Evolutionary conservation across 1,284 basidiomycete species (phyloP).

Genomic region (Malassezia dermatis): DNA sequence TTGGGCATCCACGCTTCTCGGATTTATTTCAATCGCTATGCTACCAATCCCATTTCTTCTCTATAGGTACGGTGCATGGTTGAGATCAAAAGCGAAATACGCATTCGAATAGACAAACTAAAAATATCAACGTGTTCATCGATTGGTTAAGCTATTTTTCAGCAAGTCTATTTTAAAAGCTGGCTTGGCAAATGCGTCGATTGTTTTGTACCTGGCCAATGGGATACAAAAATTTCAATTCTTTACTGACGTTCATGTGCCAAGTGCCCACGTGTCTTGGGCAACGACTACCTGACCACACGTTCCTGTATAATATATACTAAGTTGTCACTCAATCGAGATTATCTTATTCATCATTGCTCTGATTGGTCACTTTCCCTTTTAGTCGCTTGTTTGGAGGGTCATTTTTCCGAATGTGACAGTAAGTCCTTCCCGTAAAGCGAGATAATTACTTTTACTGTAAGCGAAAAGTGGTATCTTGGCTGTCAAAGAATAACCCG

Average conservation of each 20-base stretch:
- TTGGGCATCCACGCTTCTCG: constrained; percentile 63
- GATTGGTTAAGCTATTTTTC: neutral
- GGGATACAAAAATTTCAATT: neutral
- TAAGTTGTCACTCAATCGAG: neutral
- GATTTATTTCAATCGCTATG: constrained; percentile 60
- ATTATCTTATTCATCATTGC: neutral
- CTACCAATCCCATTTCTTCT: constrained; percentile 58
- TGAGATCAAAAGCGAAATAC: constrained; percentile 10
- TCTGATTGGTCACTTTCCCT: neutral
- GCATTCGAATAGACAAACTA: neutral
- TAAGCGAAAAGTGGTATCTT: neutral
- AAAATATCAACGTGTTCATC: neutral
- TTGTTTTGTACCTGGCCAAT: neutral
- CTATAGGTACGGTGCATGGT: constrained; percentile 49
- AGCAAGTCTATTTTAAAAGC: neutral
- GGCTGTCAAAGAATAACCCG: neutral
- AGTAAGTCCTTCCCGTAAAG: neutral
- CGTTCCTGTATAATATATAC: neutral
- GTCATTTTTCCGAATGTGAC: neutral
- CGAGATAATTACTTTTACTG: neutral
- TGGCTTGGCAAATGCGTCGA: neutral
- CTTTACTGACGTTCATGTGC: neutral
- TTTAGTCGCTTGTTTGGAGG: neutral
- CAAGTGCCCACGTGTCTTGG: neutral
- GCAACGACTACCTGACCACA: neutral